Conservation (phyloP, 83 land plant genomes). For the Isoetes engelmannii region DNA sequence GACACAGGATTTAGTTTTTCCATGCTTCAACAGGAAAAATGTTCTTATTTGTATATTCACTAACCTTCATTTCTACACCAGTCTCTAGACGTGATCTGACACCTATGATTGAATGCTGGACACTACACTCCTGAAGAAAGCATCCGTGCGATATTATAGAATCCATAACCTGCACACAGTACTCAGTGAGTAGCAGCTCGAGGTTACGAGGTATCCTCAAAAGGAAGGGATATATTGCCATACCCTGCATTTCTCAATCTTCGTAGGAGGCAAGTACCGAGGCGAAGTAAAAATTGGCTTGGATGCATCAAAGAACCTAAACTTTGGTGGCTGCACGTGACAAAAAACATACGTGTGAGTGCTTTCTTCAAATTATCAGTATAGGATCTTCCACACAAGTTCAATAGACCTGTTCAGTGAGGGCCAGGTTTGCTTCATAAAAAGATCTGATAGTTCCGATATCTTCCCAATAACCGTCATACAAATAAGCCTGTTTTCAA, state of each 20-base stretch:
- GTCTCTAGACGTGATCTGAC: constrained; percentile 66
- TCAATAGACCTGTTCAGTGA: constrained; percentile 56
- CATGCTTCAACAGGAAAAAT: too few relatives aligned
- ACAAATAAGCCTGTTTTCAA: constrained; percentile 64
- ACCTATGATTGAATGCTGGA: constrained; percentile 79
- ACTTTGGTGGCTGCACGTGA: constrained; percentile 64
- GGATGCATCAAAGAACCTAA: constrained; percentile 82
- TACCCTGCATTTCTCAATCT: constrained; percentile 77
- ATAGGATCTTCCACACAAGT: not conserved
- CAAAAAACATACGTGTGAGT: not conserved
- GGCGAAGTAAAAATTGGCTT: constrained; percentile 89
- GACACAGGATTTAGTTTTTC: not conserved
- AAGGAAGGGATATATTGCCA: not conserved
- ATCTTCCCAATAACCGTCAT: constrained; percentile 94
- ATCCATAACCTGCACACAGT: constrained; percentile 53
- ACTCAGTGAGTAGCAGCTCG: not conserved
- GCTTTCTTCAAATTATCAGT: too few relatives aligned
- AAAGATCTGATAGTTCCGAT: constrained; percentile 93
- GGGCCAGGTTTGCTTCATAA: constrained; percentile 88
- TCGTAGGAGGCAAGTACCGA: constrained; percentile 74
- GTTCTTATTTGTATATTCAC: not conserved
- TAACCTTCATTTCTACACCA: constrained; percentile 65
- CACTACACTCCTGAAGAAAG: constrained; percentile 52
- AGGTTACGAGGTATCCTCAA: not conserved
- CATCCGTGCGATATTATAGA: constrained; percentile 95